phyloP scores from a whole-genome alignment of 305 asterid genomes.

The Petunia hybrid region DNA sequence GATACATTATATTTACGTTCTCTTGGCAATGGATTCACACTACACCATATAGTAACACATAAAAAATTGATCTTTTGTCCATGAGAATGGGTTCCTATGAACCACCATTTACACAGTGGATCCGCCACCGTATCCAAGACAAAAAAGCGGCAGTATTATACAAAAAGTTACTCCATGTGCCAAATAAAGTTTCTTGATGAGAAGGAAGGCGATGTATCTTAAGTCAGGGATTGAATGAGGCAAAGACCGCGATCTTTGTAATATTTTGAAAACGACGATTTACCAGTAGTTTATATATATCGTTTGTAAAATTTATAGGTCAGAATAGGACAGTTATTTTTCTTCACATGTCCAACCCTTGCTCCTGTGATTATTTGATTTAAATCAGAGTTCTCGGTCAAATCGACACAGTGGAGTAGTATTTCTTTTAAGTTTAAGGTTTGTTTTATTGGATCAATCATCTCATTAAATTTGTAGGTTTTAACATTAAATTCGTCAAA shows the following conservation, averaged over 20 bases:
- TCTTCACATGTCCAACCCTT: not conserved
- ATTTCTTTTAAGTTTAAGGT: not conserved
- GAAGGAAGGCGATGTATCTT: not conserved
- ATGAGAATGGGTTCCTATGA: no score
- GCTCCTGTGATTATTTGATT: not conserved
- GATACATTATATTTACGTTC: no score
- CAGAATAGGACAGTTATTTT: not conserved
- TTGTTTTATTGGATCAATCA: not conserved
- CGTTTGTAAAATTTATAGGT: not conserved
- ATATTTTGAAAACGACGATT: not conserved
- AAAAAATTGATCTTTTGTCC: no score
- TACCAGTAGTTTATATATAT: not conserved
- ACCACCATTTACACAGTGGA: no score
- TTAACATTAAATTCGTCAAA: not conserved
- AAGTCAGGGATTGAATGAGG: not conserved
- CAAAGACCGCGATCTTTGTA: not conserved
- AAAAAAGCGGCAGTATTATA: not conserved
- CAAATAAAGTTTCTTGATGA: slow-evolving; percentile 24
- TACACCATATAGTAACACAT: no score
- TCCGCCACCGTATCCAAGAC: not conserved
- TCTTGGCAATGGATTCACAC: no score
- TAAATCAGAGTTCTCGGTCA: not conserved
- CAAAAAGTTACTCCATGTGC: not conserved
- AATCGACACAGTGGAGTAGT: not conserved
- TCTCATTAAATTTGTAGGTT: not conserved